Evolutionary conservation across 176 grass and related monocot species (phyloP).

Genomic region (Calamus simplicifolius): DNA sequence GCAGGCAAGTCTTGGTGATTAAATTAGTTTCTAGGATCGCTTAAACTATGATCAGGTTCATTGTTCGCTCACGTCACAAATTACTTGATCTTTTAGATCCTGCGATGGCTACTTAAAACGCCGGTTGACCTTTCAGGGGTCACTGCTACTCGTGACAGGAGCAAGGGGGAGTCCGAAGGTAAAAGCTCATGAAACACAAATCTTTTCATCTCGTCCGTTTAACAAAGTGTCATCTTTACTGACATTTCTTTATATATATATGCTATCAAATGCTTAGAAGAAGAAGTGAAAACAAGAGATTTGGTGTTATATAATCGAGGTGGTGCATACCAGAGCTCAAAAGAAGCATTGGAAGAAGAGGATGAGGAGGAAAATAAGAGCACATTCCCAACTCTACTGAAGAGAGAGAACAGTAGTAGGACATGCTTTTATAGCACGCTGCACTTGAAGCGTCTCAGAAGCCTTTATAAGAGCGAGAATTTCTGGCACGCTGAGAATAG

Average conservation of each 20-base stretch:
- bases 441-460: neutral
- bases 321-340: neutral
- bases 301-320: neutral
- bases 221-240: no score
- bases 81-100: neutral
- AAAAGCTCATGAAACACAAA: no score
- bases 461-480: neutral
- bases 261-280: neutral
- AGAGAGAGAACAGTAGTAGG: neutral
- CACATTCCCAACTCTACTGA: neutral
- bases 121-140: neutral
- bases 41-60: neutral
- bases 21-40: neutral
- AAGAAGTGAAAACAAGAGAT: neutral
- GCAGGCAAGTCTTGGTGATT: neutral
- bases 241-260: neutral
- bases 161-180: no score
- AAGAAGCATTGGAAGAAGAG: neutral
- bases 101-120: neutral
- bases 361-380: neutral
- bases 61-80: conserved; percentile 10
- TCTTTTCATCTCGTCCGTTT: neutral
- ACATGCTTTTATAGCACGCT: neutral
- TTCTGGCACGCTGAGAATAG: no score
- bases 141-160: no score